Evolutionary conservation across 2,329 filamentous ascomycete genomes (phyloP).

Genomic region (Talaromyces sp.): DNA sequence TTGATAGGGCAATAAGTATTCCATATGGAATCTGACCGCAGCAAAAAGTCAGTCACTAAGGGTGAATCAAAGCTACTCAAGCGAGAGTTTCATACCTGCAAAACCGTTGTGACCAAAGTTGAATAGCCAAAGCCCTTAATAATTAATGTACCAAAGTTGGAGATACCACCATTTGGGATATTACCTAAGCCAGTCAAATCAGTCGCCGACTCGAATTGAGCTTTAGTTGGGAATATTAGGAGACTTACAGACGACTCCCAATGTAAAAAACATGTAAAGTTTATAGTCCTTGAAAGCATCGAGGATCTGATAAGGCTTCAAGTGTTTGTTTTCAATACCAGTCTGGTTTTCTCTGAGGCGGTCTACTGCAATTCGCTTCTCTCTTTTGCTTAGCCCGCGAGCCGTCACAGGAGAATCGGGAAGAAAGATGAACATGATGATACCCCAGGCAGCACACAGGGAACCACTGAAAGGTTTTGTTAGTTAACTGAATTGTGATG

Average conservation of each 20-base stretch:
- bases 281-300: conserved; percentile 63
- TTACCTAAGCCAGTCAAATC: conserved; percentile 39
- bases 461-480: conserved; percentile 39
- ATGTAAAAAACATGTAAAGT: conserved; percentile 59
- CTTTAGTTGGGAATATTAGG: neutral
- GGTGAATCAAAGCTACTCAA: neutral
- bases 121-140: conserved; percentile 62
- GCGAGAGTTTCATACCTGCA: conserved; percentile 43
- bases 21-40: conserved; percentile 50
- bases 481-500: neutral
- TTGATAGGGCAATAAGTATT: conserved; percentile 53
- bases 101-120: conserved; percentile 56
- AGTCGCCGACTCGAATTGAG: neutral
- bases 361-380: conserved; percentile 11
- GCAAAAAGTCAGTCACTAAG: neutral
- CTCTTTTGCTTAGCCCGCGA: conserved; percentile 1
- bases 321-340: conserved; percentile 53
- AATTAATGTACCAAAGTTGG: conserved; percentile 62
- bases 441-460: conserved; percentile 62
- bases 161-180: conserved; percentile 59
- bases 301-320: conserved; percentile 58
- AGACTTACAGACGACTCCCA: conserved; percentile 49
- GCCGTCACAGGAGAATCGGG: conserved; percentile 8
- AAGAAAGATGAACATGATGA: conserved; percentile 55
- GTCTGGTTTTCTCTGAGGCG: conserved; percentile 12